Evolutionary conservation across 257 asterid species (phyloP).

Genomic region (Misopates orontium): DNA sequence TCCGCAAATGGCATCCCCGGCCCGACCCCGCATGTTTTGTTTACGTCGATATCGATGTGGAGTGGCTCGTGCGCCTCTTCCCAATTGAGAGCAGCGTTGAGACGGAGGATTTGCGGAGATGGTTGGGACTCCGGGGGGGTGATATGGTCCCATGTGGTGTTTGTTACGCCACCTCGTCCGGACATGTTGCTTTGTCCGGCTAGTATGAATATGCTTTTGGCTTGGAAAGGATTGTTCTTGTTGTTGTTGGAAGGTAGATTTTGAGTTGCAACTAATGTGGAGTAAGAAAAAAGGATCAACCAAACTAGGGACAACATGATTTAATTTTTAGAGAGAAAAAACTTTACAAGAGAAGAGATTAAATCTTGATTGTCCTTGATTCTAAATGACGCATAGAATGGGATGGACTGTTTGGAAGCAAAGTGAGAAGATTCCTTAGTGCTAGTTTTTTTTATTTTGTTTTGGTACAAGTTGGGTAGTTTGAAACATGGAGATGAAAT

Average conservation of each 20-base stretch:
- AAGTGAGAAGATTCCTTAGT: not conserved
- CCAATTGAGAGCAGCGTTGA: conserved; percentile 46
- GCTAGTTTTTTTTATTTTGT: not conserved
- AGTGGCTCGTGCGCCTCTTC: conserved; percentile 76
- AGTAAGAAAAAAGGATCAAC: conserved; percentile 39
- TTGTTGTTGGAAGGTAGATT: conserved; percentile 24
- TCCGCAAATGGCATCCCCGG: conserved; percentile 82
- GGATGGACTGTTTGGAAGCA: conserved; percentile 18
- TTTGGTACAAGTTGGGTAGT: not conserved
- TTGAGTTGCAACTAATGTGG: conserved; percentile 29
- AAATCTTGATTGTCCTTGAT: not conserved
- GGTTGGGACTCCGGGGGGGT: conserved; percentile 52
- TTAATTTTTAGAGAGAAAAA: not conserved
- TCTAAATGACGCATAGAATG: not conserved
- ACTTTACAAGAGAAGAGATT: conserved; percentile 1
- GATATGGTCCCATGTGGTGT: conserved; percentile 54
- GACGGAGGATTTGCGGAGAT: conserved; percentile 44
- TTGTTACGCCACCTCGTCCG: conserved; percentile 69
- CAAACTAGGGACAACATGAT: conserved; percentile 47
- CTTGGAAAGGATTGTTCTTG: conserved; percentile 22
- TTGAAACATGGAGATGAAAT: conserved; percentile 10
- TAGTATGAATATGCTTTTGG: conserved; percentile 56
- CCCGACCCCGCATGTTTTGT: conserved; percentile 68
- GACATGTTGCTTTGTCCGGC: conserved; percentile 96
- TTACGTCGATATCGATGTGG: conserved; percentile 64